Conservation (phyloP, 306 rosid genomes). For the Cucurbita pepo region DNA sequence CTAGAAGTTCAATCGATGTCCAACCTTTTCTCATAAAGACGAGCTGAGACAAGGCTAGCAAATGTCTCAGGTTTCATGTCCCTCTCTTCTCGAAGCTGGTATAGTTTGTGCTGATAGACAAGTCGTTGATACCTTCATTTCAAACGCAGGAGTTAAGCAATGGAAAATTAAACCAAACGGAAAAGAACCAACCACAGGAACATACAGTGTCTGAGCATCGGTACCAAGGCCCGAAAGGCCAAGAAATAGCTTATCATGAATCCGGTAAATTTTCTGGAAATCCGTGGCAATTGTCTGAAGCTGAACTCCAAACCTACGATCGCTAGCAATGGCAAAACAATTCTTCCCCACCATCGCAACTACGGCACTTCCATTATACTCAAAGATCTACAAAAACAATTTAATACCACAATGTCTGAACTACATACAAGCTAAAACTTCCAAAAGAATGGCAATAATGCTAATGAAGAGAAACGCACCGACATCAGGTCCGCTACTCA, state of each 20-base stretch:
- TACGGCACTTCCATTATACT: constrained; percentile 93
- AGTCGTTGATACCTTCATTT: constrained; percentile 54
- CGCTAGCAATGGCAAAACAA: constrained; percentile 95
- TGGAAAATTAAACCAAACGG: neutral
- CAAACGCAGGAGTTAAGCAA: neutral
- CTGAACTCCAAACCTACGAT: constrained; percentile 94
- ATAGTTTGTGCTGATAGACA: constrained; percentile 70
- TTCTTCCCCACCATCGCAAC: constrained; percentile 96
- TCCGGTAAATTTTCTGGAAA: constrained; percentile 62
- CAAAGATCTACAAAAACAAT: constrained; percentile 43
- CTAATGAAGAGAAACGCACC: constrained; percentile 1
- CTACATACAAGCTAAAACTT: neutral
- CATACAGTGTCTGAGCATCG: constrained; percentile 87
- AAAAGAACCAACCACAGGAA: neutral
- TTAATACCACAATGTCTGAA: neutral
- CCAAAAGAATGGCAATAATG: constrained; percentile 1
- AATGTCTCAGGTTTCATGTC: constrained; percentile 92
- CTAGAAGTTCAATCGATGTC: neutral
- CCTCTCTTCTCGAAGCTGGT: constrained; percentile 84
- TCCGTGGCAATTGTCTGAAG: constrained; percentile 92
- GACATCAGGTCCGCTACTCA: neutral
- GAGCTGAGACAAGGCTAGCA: constrained; percentile 72
- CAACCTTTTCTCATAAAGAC: constrained; percentile 79
- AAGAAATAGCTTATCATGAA: constrained; percentile 64
- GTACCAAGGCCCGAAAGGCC: constrained; percentile 95